Percentiles rank a stretch among this genome's conserved stretches.
These are phyloP conservation scores for Talaromyces sp. DNA, from an alignment of 2,329 filamentous ascomycete genomes.

Conservation along the genomic window DNA sequence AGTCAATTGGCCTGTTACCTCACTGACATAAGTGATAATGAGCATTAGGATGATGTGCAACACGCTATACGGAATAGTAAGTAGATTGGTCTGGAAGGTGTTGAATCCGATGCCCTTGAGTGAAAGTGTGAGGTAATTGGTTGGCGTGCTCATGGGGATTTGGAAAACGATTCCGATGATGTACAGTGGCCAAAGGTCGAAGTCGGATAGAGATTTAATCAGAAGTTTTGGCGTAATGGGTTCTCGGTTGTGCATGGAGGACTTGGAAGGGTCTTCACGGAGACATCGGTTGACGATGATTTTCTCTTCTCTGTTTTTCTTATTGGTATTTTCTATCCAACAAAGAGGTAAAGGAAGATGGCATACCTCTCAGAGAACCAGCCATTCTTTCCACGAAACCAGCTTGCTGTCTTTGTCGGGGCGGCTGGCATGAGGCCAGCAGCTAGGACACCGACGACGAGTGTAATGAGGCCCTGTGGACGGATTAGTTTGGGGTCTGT, in stretches of 20 bases:
- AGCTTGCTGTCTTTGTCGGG: conserved; percentile 35
- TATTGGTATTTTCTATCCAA: not conserved
- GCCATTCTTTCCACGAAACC: conserved; percentile 38
- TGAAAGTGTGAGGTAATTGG: conserved; percentile 34
- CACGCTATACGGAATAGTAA: conserved; percentile 57
- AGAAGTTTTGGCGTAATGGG: conserved; percentile 43
- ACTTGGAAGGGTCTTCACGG: conserved; percentile 49
- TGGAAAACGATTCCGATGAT: conserved; percentile 38
- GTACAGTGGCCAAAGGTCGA: conserved; percentile 42
- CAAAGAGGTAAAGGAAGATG: not conserved
- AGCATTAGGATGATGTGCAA: conserved; percentile 49
- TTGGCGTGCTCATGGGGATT: conserved; percentile 31
- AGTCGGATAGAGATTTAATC: conserved; percentile 47
- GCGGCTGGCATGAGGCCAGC: conserved; percentile 38
- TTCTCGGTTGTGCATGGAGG: conserved; percentile 54
- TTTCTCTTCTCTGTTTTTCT: conserved; percentile 47
- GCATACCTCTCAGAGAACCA: conserved; percentile 12
- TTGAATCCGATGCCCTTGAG: conserved; percentile 52
- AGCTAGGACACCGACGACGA: conserved; percentile 15
- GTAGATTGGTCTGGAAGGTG: conserved; percentile 57
- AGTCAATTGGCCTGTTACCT: conserved; percentile 43
- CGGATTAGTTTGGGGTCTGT: no score
- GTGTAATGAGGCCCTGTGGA: conserved; percentile 4
- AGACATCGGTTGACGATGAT: conserved; percentile 63
- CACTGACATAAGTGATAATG: conserved; percentile 24